Evolutionary conservation across 805 yeast genomes (phyloP).

Genomic region (Deakozyma indianensis): DNA sequence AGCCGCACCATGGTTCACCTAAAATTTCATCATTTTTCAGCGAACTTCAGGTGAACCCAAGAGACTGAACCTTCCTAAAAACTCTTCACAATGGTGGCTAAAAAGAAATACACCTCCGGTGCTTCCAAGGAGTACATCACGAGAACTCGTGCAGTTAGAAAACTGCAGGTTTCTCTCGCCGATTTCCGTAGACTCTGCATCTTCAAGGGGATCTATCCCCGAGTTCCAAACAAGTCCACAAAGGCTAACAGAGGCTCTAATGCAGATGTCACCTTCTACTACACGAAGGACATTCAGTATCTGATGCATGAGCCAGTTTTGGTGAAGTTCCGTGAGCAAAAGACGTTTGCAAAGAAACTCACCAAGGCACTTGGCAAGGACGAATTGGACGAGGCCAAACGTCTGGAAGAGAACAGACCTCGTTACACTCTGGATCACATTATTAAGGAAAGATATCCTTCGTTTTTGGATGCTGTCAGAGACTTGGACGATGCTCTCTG

Average conservation of each 20-base stretch:
- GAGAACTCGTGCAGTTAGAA: conserved; percentile 86
- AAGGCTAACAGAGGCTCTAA: conserved; percentile 97
- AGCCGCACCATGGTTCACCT: background rate
- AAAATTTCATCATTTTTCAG: background rate
- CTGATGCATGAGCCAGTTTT: conserved; percentile 89
- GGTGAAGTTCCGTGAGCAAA: conserved; percentile 84
- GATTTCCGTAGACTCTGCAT: conserved; percentile 91
- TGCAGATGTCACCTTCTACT: conserved; percentile 89
- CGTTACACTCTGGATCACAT: conserved; percentile 78
- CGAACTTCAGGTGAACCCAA: background rate
- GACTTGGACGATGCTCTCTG: conserved; percentile 91
- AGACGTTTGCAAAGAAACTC: conserved; percentile 82
- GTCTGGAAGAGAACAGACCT: conserved; percentile 68
- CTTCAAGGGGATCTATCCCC: conserved; percentile 93
- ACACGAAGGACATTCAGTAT: conserved; percentile 86
- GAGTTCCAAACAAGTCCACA: conserved; percentile 69
- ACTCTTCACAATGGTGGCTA: conserved; percentile 37
- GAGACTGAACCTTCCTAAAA: background rate
- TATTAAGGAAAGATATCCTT: conserved; percentile 90
- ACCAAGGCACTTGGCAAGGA: conserved; percentile 85
- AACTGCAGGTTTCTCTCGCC: conserved; percentile 82
- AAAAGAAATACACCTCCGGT: conserved; percentile 73
- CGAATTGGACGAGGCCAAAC: conserved; percentile 78
- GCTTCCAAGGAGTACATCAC: conserved; percentile 87
- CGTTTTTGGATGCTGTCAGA: conserved; percentile 80